Conservation (phyloP, 371 early-diverging fungal genomes). For the Funneliformis caledonium region DNA sequence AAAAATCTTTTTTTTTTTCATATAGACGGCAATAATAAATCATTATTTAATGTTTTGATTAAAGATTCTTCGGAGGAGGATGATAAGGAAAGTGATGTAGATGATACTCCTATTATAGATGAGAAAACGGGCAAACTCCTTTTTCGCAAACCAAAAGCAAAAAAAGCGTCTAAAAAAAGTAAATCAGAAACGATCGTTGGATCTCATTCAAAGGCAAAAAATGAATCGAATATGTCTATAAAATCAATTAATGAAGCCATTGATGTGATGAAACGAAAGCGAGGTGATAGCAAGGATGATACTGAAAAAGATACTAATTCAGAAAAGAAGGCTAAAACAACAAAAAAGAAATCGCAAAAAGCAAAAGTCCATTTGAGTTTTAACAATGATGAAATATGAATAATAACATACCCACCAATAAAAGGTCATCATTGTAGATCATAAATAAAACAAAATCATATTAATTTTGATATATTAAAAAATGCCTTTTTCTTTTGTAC, state of each 20-base stretch:
- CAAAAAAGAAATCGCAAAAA: slow-evolving; percentile 1
- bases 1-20: too few species aligned
- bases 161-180: background rate
- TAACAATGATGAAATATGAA: slow-evolving; percentile 23
- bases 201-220: background rate
- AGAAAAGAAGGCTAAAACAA: slow-evolving; percentile 22
- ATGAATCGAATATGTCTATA: slow-evolving; percentile 9
- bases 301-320: slow-evolving; percentile 14
- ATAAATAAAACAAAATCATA: slow-evolving; percentile 38
- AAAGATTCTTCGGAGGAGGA: background rate
- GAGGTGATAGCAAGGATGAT: background rate
- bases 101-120: background rate
- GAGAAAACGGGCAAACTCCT: slow-evolving; percentile 20
- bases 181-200: slow-evolving; percentile 4
- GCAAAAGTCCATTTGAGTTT: background rate
- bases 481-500: slow-evolving; percentile 41
- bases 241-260: slow-evolving; percentile 11
- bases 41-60: background rate
- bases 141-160: slow-evolving; percentile 16
- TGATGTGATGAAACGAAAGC: slow-evolving; percentile 3
- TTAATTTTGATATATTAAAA: slow-evolving; percentile 32
- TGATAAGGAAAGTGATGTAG: background rate
- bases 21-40: background rate
- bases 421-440: background rate
- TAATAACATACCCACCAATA: background rate